phyloP scores from a whole-genome alignment of 2,329 filamentous ascomycete species.

The Phoma sp. region DNA sequence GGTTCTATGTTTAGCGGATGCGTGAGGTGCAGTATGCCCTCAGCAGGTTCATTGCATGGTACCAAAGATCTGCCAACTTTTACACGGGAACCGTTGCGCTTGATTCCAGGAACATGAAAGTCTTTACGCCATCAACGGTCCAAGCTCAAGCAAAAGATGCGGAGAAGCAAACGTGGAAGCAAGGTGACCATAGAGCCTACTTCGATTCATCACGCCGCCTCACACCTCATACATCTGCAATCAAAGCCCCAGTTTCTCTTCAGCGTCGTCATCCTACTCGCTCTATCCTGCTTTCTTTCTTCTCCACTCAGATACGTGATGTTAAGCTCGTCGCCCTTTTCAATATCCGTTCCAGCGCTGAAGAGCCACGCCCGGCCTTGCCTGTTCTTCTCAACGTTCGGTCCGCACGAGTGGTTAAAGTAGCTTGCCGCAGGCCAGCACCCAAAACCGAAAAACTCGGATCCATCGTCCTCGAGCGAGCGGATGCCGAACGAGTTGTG shows the following conservation, averaged over 20 bases:
- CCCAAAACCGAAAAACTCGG: constrained; percentile 57
- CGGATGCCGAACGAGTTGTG: constrained; percentile 58
- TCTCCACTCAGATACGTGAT: constrained; percentile 59
- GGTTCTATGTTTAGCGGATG: neutral
- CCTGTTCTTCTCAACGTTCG: constrained; percentile 53
- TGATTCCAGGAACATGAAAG: too few relatives aligned
- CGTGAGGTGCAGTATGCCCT: neutral
- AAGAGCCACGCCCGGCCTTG: constrained; percentile 53
- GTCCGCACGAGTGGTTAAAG: constrained; percentile 57
- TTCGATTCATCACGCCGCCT: constrained; percentile 3
- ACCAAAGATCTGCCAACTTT: too few relatives aligned
- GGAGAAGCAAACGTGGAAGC: too few relatives aligned
- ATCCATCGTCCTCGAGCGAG: constrained; percentile 52
- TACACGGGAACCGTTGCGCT: too few relatives aligned
- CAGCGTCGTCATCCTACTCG: constrained; percentile 47
- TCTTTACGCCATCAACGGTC: too few relatives aligned
- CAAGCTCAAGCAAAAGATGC: too few relatives aligned
- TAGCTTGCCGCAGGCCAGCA: constrained; percentile 56
- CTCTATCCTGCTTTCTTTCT: constrained; percentile 49
- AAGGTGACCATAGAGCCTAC: too few relatives aligned
- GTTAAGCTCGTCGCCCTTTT: constrained; percentile 52
- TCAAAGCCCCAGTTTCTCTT: constrained; percentile 55
- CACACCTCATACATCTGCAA: constrained; percentile 52
- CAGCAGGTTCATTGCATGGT: too few relatives aligned
- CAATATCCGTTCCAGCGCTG: constrained; percentile 42